Evolutionary conservation across 2,329 filamentous ascomycete species (phyloP).

Genomic region (Hawksworthiomyces lignivorus): DNA sequence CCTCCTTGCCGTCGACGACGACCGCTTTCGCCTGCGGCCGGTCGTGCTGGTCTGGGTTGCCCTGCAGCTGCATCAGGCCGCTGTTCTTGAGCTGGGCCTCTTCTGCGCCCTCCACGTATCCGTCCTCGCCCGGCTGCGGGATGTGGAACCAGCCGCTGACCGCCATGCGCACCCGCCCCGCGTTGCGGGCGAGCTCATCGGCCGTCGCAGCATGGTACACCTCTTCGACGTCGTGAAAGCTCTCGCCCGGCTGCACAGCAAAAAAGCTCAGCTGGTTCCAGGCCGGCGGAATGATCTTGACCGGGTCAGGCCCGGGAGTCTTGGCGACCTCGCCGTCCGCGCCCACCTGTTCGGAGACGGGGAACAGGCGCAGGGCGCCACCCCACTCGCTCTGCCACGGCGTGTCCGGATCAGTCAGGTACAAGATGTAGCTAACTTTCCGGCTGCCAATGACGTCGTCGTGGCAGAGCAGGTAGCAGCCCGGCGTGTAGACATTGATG

Average conservation of each 20-base stretch:
- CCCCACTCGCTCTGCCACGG: slow-evolving; percentile 91
- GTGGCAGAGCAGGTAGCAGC: slow-evolving; percentile 91
- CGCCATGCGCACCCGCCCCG: slow-evolving; percentile 83
- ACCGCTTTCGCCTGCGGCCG: slow-evolving; percentile 59
- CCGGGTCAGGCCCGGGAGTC: slow-evolving; percentile 70
- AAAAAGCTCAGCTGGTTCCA: slow-evolving; percentile 99
- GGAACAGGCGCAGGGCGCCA: slow-evolving; percentile 82
- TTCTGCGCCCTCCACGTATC: slow-evolving; percentile 80
- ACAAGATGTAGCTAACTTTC: slow-evolving; percentile 93
- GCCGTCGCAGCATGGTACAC: slow-evolving; percentile 67
- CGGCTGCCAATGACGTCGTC: slow-evolving; percentile 98
- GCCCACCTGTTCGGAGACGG: slow-evolving; percentile 56
- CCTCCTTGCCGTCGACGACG: slow-evolving; percentile 11
- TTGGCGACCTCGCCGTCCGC: slow-evolving; percentile 67
- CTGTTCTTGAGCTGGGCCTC: slow-evolving; percentile 84
- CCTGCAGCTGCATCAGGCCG: slow-evolving; percentile 85
- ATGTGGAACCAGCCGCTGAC: slow-evolving; percentile 99
- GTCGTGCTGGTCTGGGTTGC: slow-evolving; percentile 85
- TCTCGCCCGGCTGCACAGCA: slow-evolving; percentile 94
- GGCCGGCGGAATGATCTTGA: slow-evolving; percentile 79
- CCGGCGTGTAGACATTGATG: slow-evolving; percentile 96
- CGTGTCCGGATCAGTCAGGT: slow-evolving; percentile 84
- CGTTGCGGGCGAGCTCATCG: slow-evolving; percentile 56
- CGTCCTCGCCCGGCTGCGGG: slow-evolving; percentile 87
- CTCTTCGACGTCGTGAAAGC: slow-evolving; percentile 98